Evolutionary conservation across 306 rosid species (phyloP).

Genomic region (Echinosophora koreensis): DNA sequence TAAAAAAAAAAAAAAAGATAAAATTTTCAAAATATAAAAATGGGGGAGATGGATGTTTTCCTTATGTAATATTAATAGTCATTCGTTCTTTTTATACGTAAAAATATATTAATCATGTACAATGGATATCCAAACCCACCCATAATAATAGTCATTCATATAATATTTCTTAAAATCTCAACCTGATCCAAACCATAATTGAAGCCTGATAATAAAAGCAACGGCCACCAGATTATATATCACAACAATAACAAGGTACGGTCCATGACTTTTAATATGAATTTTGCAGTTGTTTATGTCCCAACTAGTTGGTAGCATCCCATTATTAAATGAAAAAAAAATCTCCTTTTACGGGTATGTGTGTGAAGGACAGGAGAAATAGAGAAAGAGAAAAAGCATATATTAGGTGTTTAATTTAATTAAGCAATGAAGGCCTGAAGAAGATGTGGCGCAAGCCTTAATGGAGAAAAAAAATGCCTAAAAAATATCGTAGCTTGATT

Average conservation of each 20-base stretch:
- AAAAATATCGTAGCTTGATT: constrained; percentile 1
- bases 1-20: no score
- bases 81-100: no score
- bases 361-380: not conserved
- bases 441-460: not conserved
- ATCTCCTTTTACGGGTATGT: not conserved
- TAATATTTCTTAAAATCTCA: not conserved
- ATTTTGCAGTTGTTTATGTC: constrained; percentile 11
- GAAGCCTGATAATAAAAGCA: constrained; percentile 5
- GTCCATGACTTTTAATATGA: not conserved
- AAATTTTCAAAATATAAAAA: no score
- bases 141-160: not conserved
- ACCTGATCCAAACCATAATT: constrained; percentile 20
- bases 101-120: no score
- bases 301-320: not conserved
- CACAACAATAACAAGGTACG: not conserved
- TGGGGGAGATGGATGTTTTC: no score
- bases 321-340: constrained; percentile 23
- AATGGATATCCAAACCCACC: no score
- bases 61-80: no score
- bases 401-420: constrained; percentile 36
- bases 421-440: not conserved
- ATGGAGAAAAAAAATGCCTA: not conserved
- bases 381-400: not conserved
- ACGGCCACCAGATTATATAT: not conserved